phyloP scores from a whole-genome alignment of 805 yeast genomes.

The Wickerhamomyces sydowiorum region DNA sequence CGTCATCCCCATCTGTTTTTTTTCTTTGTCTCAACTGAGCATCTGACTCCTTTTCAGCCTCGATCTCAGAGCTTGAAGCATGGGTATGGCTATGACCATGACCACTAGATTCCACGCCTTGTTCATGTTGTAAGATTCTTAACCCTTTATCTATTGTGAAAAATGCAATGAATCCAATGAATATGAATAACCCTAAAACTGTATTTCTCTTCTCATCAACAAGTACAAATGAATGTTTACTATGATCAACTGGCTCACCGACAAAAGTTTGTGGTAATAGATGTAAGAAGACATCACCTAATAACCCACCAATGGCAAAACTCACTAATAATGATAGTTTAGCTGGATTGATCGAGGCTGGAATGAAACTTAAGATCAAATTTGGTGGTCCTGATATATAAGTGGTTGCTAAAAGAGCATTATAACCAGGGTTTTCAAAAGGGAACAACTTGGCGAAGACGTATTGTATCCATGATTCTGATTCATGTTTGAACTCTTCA shows the following conservation, averaged over 20 bases:
- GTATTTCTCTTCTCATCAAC: slow-evolving; percentile 47
- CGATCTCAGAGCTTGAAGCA: slow-evolving; percentile 4
- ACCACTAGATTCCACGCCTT: slow-evolving; percentile 16
- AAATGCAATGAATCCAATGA: slow-evolving; percentile 56
- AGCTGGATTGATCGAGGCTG: slow-evolving; percentile 47
- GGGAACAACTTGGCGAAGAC: slow-evolving; percentile 41
- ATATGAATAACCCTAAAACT: slow-evolving; percentile 47
- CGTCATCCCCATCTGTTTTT: slow-evolving; percentile 21
- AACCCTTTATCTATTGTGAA: slow-evolving; percentile 57
- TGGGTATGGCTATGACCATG: slow-evolving; percentile 37
- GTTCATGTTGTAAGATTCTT: slow-evolving; percentile 40
- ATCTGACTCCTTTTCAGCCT: slow-evolving; percentile 7
- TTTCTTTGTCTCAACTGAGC: slow-evolving; percentile 12
- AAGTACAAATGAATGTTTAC: slow-evolving; percentile 36
- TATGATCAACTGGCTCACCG: slow-evolving; percentile 40
- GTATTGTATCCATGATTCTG: slow-evolving; percentile 28
- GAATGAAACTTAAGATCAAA: slow-evolving; percentile 47
- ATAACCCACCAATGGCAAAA: slow-evolving; percentile 70
- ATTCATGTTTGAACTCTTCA: slow-evolving; percentile 11
- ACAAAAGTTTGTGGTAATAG: slow-evolving; percentile 63
- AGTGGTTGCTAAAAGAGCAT: slow-evolving; percentile 58
- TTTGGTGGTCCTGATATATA: slow-evolving; percentile 64
- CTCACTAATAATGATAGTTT: slow-evolving; percentile 51
- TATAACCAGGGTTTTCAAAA: slow-evolving; percentile 49
- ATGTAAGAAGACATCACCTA: slow-evolving; percentile 73